These are phyloP conservation scores for Fragaria iinumae DNA, from an alignment of 306 rosid species.

Conservation along the genomic window DNA sequence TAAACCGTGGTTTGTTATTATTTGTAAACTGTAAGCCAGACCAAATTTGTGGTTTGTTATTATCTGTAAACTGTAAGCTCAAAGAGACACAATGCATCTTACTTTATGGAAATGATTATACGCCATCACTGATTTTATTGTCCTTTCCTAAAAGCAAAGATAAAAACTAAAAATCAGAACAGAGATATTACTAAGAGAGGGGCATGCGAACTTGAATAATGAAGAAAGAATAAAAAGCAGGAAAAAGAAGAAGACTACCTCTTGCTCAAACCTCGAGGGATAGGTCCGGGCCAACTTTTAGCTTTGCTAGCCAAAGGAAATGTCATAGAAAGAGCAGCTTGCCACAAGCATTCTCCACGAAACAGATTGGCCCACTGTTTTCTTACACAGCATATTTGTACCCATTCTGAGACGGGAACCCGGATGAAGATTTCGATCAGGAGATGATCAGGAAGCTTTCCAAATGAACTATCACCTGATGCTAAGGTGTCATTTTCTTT, in stretches of 20 bases:
- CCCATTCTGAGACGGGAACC: conserved; percentile 54
- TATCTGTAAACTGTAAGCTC: neutral
- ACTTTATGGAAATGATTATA: neutral
- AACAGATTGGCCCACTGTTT: conserved; percentile 69
- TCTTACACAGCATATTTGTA: conserved; percentile 47
- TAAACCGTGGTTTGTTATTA: no score
- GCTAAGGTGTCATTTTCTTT: conserved; percentile 12
- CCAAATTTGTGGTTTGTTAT: neutral
- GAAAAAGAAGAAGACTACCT: conserved; percentile 36
- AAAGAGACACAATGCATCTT: neutral
- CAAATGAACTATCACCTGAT: conserved; percentile 31
- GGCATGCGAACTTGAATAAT: no score
- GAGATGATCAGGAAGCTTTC: conserved; percentile 64
- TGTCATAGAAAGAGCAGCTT: conserved; percentile 50
- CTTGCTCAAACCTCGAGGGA: conserved; percentile 49
- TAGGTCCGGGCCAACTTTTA: conserved; percentile 70
- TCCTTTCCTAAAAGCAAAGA: neutral
- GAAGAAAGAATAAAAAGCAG: neutral
- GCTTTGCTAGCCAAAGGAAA: conserved; percentile 49
- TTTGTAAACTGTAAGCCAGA: no score
- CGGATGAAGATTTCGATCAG: conserved; percentile 62
- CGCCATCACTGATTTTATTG: neutral
- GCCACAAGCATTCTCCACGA: conserved; percentile 60
- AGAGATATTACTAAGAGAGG: neutral
- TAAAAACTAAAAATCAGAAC: neutral